Conservation (phyloP, 805 yeast genomes). For the Kodamaea kakaduensis region DNA sequence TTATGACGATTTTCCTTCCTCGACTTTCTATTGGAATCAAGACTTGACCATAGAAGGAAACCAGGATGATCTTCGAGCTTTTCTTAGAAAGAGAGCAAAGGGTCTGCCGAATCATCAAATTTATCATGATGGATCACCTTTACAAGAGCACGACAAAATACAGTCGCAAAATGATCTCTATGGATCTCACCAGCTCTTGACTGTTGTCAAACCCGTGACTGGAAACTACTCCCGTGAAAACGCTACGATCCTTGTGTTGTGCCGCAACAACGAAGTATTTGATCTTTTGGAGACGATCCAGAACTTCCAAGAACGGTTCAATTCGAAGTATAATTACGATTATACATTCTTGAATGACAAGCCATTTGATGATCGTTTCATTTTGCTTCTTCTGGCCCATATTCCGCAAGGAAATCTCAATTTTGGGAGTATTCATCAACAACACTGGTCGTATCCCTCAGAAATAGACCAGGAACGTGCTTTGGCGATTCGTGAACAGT, state of each 20-base stretch:
- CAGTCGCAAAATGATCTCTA: too few species aligned
- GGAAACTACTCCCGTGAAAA: conserved; percentile 36
- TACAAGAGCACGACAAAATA: too few species aligned
- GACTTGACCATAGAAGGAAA: too few species aligned
- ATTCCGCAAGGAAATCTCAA: conserved; percentile 55
- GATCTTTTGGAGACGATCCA: conserved; percentile 56
- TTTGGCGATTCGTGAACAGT: conserved; percentile 17
- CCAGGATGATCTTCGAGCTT: too few species aligned
- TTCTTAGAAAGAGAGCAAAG: too few species aligned
- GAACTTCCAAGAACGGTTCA: conserved; percentile 49
- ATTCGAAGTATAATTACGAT: conserved; percentile 59
- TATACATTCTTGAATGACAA: conserved; percentile 78
- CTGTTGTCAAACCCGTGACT: not conserved
- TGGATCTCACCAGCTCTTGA: not conserved
- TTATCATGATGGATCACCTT: too few species aligned
- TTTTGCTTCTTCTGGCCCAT: conserved; percentile 39
- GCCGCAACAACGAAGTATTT: conserved; percentile 63
- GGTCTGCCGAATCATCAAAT: too few species aligned
- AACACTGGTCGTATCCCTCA: conserved; percentile 69
- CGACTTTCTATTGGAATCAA: too few species aligned
- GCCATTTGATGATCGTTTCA: conserved; percentile 57
- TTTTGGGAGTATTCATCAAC: conserved; percentile 58
- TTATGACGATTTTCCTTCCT: too few species aligned
- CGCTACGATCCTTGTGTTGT: conserved; percentile 68
- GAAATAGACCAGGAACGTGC: conserved; percentile 52